These are phyloP conservation scores for Aureobasidium leucospermi DNA, from an alignment of 2,329 filamentous ascomycete species.

Conservation along the genomic window DNA sequence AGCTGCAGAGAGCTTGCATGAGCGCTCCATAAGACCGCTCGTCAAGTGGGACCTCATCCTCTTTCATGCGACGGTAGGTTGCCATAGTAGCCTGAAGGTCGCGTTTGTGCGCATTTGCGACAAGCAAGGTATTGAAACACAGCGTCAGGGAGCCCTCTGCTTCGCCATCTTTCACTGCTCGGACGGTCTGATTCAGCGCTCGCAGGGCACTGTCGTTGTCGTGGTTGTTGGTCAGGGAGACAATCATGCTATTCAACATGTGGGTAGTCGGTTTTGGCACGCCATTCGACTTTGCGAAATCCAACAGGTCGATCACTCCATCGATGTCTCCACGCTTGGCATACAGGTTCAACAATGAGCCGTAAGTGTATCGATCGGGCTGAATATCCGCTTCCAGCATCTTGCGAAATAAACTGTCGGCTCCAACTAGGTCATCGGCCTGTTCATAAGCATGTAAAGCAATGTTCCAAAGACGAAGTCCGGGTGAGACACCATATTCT, in stretches of 20 bases:
- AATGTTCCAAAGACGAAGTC: constrained; percentile 64
- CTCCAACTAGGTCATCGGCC: constrained; percentile 59
- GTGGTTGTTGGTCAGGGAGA: constrained; percentile 49
- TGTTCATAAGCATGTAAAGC: constrained; percentile 64
- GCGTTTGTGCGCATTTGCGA: constrained; percentile 58
- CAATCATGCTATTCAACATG: constrained; percentile 59
- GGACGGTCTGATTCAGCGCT: constrained; percentile 51
- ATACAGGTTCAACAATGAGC: constrained; percentile 65
- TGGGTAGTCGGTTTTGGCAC: constrained; percentile 44
- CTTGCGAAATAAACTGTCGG: constrained; percentile 55
- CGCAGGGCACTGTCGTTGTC: constrained; percentile 35
- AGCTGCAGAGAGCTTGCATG: constrained; percentile 50
- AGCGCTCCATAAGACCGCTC: constrained; percentile 53
- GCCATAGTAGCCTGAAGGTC: constrained; percentile 48
- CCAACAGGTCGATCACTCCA: constrained; percentile 58
- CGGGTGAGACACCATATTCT: constrained; percentile 51
- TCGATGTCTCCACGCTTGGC: constrained; percentile 66
- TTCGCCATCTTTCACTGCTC: constrained; percentile 30
- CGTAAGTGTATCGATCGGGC: constrained; percentile 60
- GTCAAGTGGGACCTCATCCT: constrained; percentile 44
- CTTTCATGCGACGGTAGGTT: constrained; percentile 50
- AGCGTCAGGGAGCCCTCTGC: constrained; percentile 49
- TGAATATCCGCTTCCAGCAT: constrained; percentile 43
- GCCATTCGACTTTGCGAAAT: constrained; percentile 48
- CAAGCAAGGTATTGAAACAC: constrained; percentile 74